Evolutionary conservation across 169 alveolate species (phyloP).

Genomic region (Eimeria necatrix): DNA sequence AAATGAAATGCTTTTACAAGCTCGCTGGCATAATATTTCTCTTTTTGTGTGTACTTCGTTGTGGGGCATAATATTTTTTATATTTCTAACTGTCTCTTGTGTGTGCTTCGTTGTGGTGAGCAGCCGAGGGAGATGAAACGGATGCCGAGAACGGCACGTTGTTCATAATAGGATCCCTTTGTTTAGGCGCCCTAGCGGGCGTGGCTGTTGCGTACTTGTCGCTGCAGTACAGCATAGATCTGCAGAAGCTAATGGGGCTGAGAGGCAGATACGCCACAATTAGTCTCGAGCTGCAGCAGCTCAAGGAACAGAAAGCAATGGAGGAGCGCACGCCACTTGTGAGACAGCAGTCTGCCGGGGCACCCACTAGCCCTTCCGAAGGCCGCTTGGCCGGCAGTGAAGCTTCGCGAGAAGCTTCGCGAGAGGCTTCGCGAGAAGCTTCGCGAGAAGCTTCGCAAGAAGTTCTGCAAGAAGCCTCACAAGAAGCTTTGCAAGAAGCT

Average conservation of each 20-base stretch:
- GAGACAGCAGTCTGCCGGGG: background rate
- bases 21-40: too few relatives aligned
- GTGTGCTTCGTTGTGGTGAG: background rate
- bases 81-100: background rate
- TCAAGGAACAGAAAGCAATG: constrained; percentile 6
- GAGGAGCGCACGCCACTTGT: background rate
- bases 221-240: constrained; percentile 51
- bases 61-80: too few relatives aligned
- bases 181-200: constrained; percentile 24
- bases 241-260: constrained; percentile 54
- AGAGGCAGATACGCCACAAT: constrained; percentile 22
- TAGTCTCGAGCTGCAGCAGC: constrained; percentile 11
- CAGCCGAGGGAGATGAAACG: background rate
- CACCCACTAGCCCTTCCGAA: too few relatives aligned
- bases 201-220: constrained; percentile 17
- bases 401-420: too few relatives aligned
- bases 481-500: too few relatives aligned
- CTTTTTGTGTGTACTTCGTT: too few relatives aligned
- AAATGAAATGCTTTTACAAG: too few relatives aligned
- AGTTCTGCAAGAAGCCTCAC: too few relatives aligned
- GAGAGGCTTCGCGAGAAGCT: too few relatives aligned
- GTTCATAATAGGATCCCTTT: background rate
- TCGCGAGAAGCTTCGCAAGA: too few relatives aligned
- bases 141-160: background rate
- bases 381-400: too few relatives aligned